Evolutionary conservation across 805 yeast genomes (phyloP).

Genomic region (Schwanniomyces vanrijiae): DNA sequence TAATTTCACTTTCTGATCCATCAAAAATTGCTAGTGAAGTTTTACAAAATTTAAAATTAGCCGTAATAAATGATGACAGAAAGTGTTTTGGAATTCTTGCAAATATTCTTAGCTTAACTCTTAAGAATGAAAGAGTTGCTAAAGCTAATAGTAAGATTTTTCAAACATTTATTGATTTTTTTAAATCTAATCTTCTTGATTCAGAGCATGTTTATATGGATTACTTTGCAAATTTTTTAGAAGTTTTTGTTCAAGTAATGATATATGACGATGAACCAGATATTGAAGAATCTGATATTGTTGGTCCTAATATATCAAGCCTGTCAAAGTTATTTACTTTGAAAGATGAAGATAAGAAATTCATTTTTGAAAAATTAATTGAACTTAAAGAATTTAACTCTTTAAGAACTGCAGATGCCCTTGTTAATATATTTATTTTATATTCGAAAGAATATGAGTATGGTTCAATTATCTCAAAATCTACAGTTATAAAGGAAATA

Average conservation of each 20-base stretch:
- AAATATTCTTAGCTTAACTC: slow-evolving; percentile 11
- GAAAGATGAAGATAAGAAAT: slow-evolving; percentile 17
- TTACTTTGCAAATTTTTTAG: slow-evolving; percentile 62
- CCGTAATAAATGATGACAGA: slow-evolving; percentile 8
- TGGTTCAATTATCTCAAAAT: slow-evolving; percentile 42
- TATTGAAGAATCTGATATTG: slow-evolving; percentile 29
- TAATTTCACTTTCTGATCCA: slow-evolving; percentile 7
- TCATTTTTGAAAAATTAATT: slow-evolving; percentile 46
- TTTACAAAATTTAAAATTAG: slow-evolving; percentile 11
- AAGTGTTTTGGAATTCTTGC: slow-evolving; percentile 10
- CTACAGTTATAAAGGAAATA: slow-evolving; percentile 50
- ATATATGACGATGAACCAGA: slow-evolving; percentile 52
- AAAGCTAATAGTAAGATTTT: slow-evolving; percentile 10
- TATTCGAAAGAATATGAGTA: slow-evolving; percentile 46
- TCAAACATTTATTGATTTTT: slow-evolving; percentile 34
- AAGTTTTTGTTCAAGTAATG: slow-evolving; percentile 55
- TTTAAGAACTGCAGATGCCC: slow-evolving; percentile 49
- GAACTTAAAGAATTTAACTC: slow-evolving; percentile 38
- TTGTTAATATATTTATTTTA: slow-evolving; percentile 55
- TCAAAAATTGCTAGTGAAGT: slow-evolving; percentile 8
- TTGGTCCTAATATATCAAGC: slow-evolving; percentile 7
- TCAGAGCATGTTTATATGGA: slow-evolving; percentile 28
- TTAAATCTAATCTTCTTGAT: slow-evolving; percentile 24
- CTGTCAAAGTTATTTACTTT: slow-evolving; percentile 14
- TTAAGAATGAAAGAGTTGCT: slow-evolving; percentile 12